Evolutionary conservation across 345 rosid species (phyloP).

Genomic region (Eucalyptus urophylla): DNA sequence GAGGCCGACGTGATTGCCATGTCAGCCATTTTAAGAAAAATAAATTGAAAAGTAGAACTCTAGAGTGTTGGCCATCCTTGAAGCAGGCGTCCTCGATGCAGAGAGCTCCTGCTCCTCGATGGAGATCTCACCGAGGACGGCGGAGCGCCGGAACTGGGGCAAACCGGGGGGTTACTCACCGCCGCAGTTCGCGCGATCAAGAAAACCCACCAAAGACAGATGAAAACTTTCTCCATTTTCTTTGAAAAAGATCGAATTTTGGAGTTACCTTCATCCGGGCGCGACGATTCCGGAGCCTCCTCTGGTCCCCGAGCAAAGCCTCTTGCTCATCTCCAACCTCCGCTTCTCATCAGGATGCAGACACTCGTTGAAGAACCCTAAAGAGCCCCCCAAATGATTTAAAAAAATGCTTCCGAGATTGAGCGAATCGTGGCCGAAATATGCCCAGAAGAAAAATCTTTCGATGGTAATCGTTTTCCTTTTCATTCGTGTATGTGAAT

Average conservation of each 20-base stretch:
- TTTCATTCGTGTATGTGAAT: not conserved
- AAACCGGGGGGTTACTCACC: slow-evolving; percentile 61
- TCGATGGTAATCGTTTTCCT: not conserved
- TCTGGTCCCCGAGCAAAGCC: slow-evolving; percentile 65
- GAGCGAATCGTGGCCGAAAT: not conserved
- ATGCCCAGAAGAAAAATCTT: not conserved
- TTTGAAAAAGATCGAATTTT: not conserved
- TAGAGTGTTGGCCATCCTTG: slow-evolving; percentile 29
- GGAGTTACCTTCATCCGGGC: slow-evolving; percentile 76
- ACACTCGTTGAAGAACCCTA: slow-evolving; percentile 73
- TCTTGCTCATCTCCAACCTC: slow-evolving; percentile 52
- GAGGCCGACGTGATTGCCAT: not conserved
- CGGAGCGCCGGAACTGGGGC: slow-evolving; percentile 73
- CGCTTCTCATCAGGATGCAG: slow-evolving; percentile 95
- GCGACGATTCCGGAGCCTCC: slow-evolving; percentile 74
- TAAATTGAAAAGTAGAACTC: not conserved
- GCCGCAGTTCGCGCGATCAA: slow-evolving; percentile 20
- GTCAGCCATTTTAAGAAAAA: not conserved
- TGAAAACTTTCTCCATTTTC: not conserved
- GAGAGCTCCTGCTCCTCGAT: slow-evolving; percentile 70
- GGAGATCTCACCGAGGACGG: slow-evolving; percentile 22
- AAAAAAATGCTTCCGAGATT: not conserved
- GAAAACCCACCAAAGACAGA: not conserved
- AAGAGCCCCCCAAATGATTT: not conserved
- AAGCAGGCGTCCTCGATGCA: slow-evolving; percentile 69